Percentiles rank a stretch among this genome's conserved stretches.
These are phyloP conservation scores for Fusarium sp. DNA, from an alignment of 2,329 filamentous ascomycete species.

Conservation along the genomic window DNA sequence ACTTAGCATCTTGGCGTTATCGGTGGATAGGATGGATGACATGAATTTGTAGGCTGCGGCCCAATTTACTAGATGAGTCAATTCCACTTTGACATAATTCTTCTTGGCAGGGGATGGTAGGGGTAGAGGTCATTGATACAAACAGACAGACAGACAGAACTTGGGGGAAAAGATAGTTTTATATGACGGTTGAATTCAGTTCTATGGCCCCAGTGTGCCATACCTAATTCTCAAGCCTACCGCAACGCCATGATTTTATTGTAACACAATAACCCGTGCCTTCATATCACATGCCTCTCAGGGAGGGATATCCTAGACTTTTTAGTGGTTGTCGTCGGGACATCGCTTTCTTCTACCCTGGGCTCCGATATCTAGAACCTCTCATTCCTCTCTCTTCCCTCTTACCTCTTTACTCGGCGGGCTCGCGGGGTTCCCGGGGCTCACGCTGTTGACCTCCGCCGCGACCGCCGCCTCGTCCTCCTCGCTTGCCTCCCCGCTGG, in stretches of 20 bases:
- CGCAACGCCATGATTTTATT: slow-evolving; percentile 52
- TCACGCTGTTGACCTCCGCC: slow-evolving; percentile 60
- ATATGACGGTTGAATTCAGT: slow-evolving; percentile 49
- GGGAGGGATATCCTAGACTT: slow-evolving; percentile 37
- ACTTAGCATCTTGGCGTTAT: slow-evolving; percentile 53
- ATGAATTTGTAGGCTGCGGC: slow-evolving; percentile 45
- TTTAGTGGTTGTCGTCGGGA: slow-evolving; percentile 30
- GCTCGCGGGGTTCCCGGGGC: slow-evolving; percentile 58
- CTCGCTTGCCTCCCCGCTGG: slow-evolving; percentile 59
- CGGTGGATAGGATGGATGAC: slow-evolving; percentile 48
- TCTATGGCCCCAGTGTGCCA: slow-evolving; percentile 46
- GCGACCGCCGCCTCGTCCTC: slow-evolving; percentile 59
- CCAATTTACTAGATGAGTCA: slow-evolving; percentile 45
- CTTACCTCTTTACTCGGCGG: slow-evolving; percentile 37
- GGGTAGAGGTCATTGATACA: background rate
- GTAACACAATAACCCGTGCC: slow-evolving; percentile 47
- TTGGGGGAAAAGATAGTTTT: slow-evolving; percentile 25
- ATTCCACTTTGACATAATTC: slow-evolving; percentile 43
- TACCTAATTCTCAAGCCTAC: slow-evolving; percentile 45
- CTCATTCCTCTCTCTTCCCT: slow-evolving; percentile 22
- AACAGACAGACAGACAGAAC: slow-evolving; percentile 1
- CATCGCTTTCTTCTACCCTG: slow-evolving; percentile 37
- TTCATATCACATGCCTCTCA: slow-evolving; percentile 43
- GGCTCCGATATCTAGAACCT: slow-evolving; percentile 32
- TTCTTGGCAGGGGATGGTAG: slow-evolving; percentile 16